Conservation (phyloP, 2,329 filamentous ascomycete genomes). For the Pseudocercospora fuligena region DNA sequence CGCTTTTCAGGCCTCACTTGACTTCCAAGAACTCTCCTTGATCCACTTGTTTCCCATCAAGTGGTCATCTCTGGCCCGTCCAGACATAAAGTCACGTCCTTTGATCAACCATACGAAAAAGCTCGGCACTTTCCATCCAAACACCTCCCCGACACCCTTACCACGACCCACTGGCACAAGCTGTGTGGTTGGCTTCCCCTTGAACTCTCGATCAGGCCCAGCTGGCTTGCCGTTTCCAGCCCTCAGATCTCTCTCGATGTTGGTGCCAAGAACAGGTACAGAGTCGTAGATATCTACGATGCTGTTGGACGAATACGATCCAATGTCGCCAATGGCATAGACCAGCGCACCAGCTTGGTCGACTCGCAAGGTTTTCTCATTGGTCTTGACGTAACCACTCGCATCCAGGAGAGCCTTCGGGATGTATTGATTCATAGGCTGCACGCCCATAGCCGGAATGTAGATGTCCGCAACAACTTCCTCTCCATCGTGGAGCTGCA, state of each 20-base stretch:
- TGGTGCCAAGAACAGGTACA: slow-evolving; percentile 46
- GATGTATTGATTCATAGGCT: slow-evolving; percentile 56
- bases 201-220: slow-evolving; percentile 40
- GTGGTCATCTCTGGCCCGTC: slow-evolving; percentile 27
- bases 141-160: slow-evolving; percentile 45
- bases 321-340: slow-evolving; percentile 53
- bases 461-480: slow-evolving; percentile 55
- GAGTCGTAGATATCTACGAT: slow-evolving; percentile 44
- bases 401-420: slow-evolving; percentile 52
- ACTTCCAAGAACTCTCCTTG: slow-evolving; percentile 24
- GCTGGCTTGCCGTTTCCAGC: slow-evolving; percentile 30
- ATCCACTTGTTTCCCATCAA: slow-evolving; percentile 32
- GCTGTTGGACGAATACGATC: slow-evolving; percentile 44
- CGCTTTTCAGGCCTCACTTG: neutral
- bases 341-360: slow-evolving; percentile 46
- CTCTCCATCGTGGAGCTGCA: slow-evolving; percentile 51
- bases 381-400: slow-evolving; percentile 52
- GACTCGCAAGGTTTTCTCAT: slow-evolving; percentile 49
- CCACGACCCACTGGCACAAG: slow-evolving; percentile 47
- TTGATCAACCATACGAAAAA: slow-evolving; percentile 46
- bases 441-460: slow-evolving; percentile 55
- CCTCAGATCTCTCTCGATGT: slow-evolving; percentile 51
- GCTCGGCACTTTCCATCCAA: slow-evolving; percentile 46
- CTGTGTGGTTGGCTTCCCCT: slow-evolving; percentile 40
- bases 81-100: slow-evolving; percentile 43